Evolutionary conservation across 257 asterid genomes (phyloP).

Genomic region (Gentiana dahurica): DNA sequence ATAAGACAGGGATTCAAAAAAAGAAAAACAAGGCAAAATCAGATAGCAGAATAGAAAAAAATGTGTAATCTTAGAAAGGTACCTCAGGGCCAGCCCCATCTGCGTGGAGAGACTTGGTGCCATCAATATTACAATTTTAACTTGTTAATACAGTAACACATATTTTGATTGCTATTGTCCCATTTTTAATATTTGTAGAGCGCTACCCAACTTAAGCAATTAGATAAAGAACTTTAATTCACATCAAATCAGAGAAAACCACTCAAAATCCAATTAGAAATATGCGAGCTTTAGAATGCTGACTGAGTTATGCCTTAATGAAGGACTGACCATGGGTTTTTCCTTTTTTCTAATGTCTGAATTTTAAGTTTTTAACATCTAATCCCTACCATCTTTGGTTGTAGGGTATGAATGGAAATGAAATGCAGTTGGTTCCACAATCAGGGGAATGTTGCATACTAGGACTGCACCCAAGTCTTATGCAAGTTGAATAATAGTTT

Average conservation of each 20-base stretch:
- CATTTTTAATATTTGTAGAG: slow-evolving; percentile 25
- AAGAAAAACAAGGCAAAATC: neutral
- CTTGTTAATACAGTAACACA: slow-evolving; percentile 70
- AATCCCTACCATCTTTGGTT: too few species aligned
- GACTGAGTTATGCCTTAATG: too few species aligned
- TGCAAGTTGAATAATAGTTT: too few species aligned
- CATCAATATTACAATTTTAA: slow-evolving; percentile 57
- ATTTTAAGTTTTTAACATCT: too few species aligned
- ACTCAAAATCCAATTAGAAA: slow-evolving; percentile 7
- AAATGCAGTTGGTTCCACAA: too few species aligned
- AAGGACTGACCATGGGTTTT: too few species aligned
- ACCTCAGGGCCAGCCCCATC: slow-evolving; percentile 99
- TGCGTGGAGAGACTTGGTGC: slow-evolving; percentile 65
- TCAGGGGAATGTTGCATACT: too few species aligned
- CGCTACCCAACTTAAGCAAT: neutral
- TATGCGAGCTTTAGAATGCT: neutral
- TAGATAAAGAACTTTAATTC: neutral
- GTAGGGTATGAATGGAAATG: too few species aligned
- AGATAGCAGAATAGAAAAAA: neutral
- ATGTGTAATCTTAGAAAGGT: neutral
- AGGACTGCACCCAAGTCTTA: too few species aligned
- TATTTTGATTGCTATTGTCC: slow-evolving; percentile 84
- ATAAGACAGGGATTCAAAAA: slow-evolving; percentile 8
- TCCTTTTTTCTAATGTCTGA: too few species aligned
- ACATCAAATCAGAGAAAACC: neutral